phyloP scores from a whole-genome alignment of 768 basidiomycete genomes.

The Strobilomyces echinocephalus region DNA sequence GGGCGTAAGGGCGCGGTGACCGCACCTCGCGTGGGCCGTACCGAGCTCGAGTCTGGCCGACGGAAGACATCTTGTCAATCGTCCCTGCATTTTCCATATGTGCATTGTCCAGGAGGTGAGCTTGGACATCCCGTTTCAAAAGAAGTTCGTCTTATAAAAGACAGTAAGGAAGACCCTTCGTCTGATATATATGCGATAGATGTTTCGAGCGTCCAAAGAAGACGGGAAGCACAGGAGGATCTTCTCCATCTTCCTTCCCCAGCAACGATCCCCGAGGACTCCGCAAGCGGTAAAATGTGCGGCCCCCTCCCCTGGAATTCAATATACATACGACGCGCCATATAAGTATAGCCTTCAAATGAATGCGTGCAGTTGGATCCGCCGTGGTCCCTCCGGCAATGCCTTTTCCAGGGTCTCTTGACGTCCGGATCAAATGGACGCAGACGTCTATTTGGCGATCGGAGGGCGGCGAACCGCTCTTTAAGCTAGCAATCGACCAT shows the following conservation, averaged over 20 bases:
- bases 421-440: constrained; percentile 12
- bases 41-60: neutral
- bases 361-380: constrained; percentile 14
- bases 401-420: constrained; percentile 10
- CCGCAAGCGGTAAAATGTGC: constrained; percentile 9
- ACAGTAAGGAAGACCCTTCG: constrained; percentile 12
- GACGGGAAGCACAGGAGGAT: constrained; percentile 12
- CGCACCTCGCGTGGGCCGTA: neutral
- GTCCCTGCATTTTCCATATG: constrained; percentile 2
- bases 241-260: constrained; percentile 6
- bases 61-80: neutral
- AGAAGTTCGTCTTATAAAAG: constrained; percentile 8
- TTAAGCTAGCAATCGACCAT: neutral
- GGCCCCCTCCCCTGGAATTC: neutral
- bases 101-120: neutral
- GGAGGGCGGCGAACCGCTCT: neutral
- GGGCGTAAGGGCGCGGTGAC: neutral
- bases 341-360: constrained; percentile 4
- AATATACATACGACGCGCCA: neutral
- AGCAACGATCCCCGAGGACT: constrained; percentile 17
- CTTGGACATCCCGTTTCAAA: constrained; percentile 1
- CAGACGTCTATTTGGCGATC: neutral
- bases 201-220: constrained; percentile 18
- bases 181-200: constrained; percentile 17
- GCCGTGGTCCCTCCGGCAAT: neutral